These are phyloP conservation scores for Corynespora cassiicola DNA, from an alignment of 2,329 filamentous ascomycete species.

Conservation along the genomic window DNA sequence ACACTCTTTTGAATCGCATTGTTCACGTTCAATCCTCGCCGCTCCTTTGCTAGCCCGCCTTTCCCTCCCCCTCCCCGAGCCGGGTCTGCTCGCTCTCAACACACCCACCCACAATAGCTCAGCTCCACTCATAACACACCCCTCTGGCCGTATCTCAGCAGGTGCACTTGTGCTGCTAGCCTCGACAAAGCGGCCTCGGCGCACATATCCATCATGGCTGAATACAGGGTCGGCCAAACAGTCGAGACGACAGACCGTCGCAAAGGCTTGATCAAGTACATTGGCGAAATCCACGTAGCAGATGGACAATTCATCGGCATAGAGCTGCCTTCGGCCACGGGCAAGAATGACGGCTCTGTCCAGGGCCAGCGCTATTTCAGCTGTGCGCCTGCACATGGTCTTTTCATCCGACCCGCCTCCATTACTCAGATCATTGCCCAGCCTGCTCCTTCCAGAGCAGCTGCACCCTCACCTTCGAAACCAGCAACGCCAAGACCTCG, in stretches of 20 bases:
- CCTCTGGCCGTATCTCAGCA: too few relatives aligned
- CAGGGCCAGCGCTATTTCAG: slow-evolving; percentile 89
- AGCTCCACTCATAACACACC: slow-evolving; percentile 1
- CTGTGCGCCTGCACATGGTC: slow-evolving; percentile 73
- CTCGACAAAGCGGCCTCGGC: not conserved
- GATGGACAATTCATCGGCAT: slow-evolving; percentile 87
- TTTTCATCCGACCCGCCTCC: slow-evolving; percentile 82
- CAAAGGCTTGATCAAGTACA: slow-evolving; percentile 77
- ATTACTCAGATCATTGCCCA: slow-evolving; percentile 61
- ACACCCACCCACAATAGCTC: not conserved
- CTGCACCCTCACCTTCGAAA: slow-evolving; percentile 19
- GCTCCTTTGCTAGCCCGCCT: too few relatives aligned
- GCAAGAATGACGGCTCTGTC: slow-evolving; percentile 94
- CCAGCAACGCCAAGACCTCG: slow-evolving; percentile 23
- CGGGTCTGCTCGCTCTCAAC: too few relatives aligned
- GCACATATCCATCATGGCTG: slow-evolving; percentile 23
- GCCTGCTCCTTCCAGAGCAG: slow-evolving; percentile 34
- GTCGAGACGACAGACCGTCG: slow-evolving; percentile 82
- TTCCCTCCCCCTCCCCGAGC: too few relatives aligned
- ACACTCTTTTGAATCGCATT: not conserved
- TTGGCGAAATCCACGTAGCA: slow-evolving; percentile 81
- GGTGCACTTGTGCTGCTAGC: not conserved
- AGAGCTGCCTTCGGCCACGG: slow-evolving; percentile 79
- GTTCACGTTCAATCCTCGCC: too few relatives aligned
- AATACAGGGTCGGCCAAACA: slow-evolving; percentile 66